Evolutionary conservation across 306 rosid genomes (phyloP), one percentile per base, ranked within the genome.

Genomic region (Glycine tomentella): DNA sequence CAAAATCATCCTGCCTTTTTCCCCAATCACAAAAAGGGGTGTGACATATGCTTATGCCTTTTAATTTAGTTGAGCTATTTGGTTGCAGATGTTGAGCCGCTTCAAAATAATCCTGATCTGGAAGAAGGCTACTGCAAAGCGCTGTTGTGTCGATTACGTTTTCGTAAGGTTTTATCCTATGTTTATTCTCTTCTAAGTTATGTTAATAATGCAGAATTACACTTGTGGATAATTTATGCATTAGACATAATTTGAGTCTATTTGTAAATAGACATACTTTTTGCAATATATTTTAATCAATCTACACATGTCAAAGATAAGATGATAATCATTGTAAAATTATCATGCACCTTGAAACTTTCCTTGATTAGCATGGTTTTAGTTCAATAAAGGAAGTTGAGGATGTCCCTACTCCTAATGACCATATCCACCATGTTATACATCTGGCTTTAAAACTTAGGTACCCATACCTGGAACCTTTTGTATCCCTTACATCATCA

Each of bases 81-180:
- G 75, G 83, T 79, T 89, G 85, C 97, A 95, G 99, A 88, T 85
- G 58, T 81, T 80, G 96, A 89, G 90, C 93, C 94, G 4, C 90
- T 88, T 66, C 97, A 93, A 93, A 88, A 68, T 82, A 85, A 80
- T 88, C 81, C 86, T 76, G 94, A 89, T 84, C 80, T 91, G 83
- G 99, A 95, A 87, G 99, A 95, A 90, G 96, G 91, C 90, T 95
- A 93, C 87, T 95, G 95, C 92, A 93, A 88, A 84, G 96, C 97
- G 44, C 77, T 95, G 86, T 78, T 95, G 83, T 95, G 97, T 78
- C 98, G 98, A 80, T 90, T 95, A 91, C 99, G 98, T 90, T 93
- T 95, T 90, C 99, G 98, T 93, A 95, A 95, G 99, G 99, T 95
- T 92, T 95, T 89, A 90, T 83, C 95, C 93, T 87, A 80, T 86